Base-by-base conservation (phyloP, 2,329 filamentous ascomycete genomes). In the Sclerotiophoma versabilis region DNA sequence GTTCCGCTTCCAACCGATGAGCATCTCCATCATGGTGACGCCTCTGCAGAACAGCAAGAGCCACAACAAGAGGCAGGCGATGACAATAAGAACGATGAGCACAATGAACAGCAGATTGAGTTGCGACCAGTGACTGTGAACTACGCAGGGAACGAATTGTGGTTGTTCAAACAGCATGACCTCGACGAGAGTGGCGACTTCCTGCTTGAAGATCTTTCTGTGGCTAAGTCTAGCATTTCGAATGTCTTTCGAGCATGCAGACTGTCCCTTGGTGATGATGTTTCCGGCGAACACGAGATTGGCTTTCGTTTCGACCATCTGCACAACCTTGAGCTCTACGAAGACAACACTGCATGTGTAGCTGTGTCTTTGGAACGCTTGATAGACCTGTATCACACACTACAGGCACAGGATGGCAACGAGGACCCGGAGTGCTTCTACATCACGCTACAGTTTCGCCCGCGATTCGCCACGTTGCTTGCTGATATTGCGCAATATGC, bases 401-500 rank as follows among this genome's bases (percentile, higher is more conserved):
- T 90, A 38, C 80, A 83, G 59, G 78, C 78, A 26, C 86, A 89
- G 64, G 86, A 88, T 66, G 83, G 80, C 20, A 71, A 78, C 33
- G 74, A 80, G 46, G 71, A 79, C 19, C 79, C 81, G 2, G 79
- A 83, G 26, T 81, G 84, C 14, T 77, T 88, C n/a, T 84, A 85
- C 62, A 75, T 89, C 49, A 79, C 78, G 9, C 75, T 90, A 44
- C 77, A 76, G 46, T 81, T 80, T 17, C 84, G 82, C 64, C 74
- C 80, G 33, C 82, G 81, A 41, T 82, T 87, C 64, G 73, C 77
- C 3, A 78, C 79, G 36, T 80, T 83, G 51, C 71, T 88, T 25
- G 73, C 75, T 29, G 77, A 80, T 57, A 77, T 89, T 39, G 75
- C 77, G 37, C 73, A 79, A 59, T 81, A 80, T 64, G 84, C 80